These are phyloP conservation scores for Candida xiaguanensis DNA, from an alignment of 805 yeast genomes.

Conservation along the genomic window DNA sequence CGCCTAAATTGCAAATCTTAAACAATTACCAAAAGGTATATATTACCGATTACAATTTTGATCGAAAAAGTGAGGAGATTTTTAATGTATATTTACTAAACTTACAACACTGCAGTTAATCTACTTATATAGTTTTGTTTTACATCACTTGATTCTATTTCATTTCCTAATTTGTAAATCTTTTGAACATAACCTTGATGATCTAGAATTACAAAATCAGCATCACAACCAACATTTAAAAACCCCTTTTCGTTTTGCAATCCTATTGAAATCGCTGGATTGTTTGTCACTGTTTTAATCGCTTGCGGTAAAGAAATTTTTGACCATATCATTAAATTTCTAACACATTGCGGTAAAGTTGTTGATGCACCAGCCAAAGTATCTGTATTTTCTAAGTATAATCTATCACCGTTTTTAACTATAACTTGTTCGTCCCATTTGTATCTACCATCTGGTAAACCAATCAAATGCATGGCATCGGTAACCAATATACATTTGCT, in stretches of 20 bases:
- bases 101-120: constrained; percentile 11
- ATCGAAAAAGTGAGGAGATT: too few species aligned
- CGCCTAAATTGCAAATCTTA: too few species aligned
- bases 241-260: constrained; percentile 45
- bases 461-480: constrained; percentile 57
- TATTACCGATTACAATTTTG: too few species aligned
- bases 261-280: constrained; percentile 49
- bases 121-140: constrained; percentile 4
- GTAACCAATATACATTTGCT: constrained; percentile 55
- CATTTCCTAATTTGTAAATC: constrained; percentile 50
- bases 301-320: constrained; percentile 47
- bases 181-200: constrained; percentile 39
- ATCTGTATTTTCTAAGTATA: constrained; percentile 49
- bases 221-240: constrained; percentile 51
- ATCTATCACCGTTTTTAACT: constrained; percentile 43
- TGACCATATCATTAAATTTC: constrained; percentile 51
- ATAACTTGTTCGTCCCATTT: constrained; percentile 48
- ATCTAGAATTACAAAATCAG: constrained; percentile 50
- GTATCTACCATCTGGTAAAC: constrained; percentile 55
- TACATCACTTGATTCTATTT: constrained; percentile 15
- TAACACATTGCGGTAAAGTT: constrained; percentile 46
- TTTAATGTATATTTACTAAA: background rate
- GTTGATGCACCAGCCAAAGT: constrained; percentile 65
- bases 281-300: constrained; percentile 52
- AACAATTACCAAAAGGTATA: too few species aligned